Percentiles rank a stretch among this genome's conserved stretches.
Conservation (phyloP, 2,329 filamentous ascomycete species). For the Penicillium sp. region DNA sequence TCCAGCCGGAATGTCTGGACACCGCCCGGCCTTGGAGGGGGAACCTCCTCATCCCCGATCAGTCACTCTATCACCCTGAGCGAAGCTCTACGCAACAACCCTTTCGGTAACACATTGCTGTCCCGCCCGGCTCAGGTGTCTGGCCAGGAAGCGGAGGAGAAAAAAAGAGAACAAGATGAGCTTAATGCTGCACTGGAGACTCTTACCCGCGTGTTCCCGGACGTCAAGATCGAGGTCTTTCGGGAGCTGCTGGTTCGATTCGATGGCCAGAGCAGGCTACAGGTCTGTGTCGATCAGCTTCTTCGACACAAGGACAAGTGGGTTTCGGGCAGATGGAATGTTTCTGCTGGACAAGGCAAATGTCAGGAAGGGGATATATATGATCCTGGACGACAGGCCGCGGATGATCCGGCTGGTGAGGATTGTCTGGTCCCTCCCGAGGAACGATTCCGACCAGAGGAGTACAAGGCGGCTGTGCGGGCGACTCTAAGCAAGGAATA, state of each 20-base stretch:
- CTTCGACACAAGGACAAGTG: slow-evolving; percentile 45
- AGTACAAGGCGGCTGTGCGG: slow-evolving; percentile 43
- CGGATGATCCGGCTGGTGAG: slow-evolving; percentile 9
- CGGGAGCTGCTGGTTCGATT: slow-evolving; percentile 46
- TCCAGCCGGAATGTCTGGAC: slow-evolving; percentile 14
- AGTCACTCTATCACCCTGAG: slow-evolving; percentile 36
- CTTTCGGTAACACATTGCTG: slow-evolving; percentile 35
- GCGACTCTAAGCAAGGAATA: slow-evolving; percentile 42
- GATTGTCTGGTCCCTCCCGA: slow-evolving; percentile 33
- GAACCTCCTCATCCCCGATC: slow-evolving; percentile 17
- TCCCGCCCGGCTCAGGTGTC: slow-evolving; percentile 24
- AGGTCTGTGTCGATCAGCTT: slow-evolving; percentile 47
- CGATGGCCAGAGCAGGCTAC: slow-evolving; percentile 44
- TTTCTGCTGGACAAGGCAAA: slow-evolving; percentile 24
- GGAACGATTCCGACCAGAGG: slow-evolving; percentile 43
- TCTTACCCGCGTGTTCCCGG: slow-evolving; percentile 44
- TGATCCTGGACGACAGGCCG: background rate
- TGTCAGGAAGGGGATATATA: slow-evolving; percentile 6
- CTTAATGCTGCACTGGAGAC: slow-evolving; percentile 42
- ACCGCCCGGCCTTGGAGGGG: slow-evolving; percentile 7
- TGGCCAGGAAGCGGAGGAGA: slow-evolving; percentile 26
- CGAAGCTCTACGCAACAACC: slow-evolving; percentile 45
- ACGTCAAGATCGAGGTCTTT: slow-evolving; percentile 46
- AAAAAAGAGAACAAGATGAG: slow-evolving; percentile 35
- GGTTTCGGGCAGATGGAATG: slow-evolving; percentile 46